Evolutionary conservation across 495 filamentous ascomycete species (phyloP).

Genomic region (Aspergillus coremiiformis): DNA sequence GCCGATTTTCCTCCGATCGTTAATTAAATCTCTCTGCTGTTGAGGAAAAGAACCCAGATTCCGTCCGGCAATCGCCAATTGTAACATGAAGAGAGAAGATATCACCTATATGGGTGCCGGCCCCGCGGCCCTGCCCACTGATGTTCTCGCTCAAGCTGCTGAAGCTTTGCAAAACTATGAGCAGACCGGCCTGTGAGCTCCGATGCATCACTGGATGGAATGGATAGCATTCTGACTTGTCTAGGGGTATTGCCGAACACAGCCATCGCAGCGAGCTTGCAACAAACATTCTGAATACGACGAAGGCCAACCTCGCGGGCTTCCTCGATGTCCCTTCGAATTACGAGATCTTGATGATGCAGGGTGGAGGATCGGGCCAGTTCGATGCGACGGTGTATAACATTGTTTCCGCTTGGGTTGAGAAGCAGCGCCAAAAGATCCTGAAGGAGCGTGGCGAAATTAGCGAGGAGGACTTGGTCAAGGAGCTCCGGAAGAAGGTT

Average conservation of each 20-base stretch:
- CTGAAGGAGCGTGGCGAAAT: slow-evolving; percentile 30
- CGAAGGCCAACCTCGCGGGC: slow-evolving; percentile 55
- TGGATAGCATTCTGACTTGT: slow-evolving; percentile 3
- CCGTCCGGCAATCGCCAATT: background rate
- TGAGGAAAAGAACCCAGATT: background rate
- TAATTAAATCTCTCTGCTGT: background rate
- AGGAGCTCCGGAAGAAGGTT: slow-evolving; percentile 54
- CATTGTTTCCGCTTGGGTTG: slow-evolving; percentile 73
- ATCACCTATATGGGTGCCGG: slow-evolving; percentile 80
- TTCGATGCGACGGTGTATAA: slow-evolving; percentile 80
- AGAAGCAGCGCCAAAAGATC: slow-evolving; percentile 36
- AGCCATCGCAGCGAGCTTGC: slow-evolving; percentile 81
- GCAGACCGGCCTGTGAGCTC: slow-evolving; percentile 65
- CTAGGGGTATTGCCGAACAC: slow-evolving; percentile 59
- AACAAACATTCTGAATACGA: slow-evolving; percentile 56
- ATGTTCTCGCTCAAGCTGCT: slow-evolving; percentile 66
- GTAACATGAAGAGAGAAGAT: slow-evolving; percentile 43
- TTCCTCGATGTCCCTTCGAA: slow-evolving; percentile 69
- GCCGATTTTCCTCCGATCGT: background rate
- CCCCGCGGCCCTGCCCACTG: slow-evolving; percentile 72
- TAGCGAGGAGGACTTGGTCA: slow-evolving; percentile 45
- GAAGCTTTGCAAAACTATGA: slow-evolving; percentile 76
- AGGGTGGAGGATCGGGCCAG: slow-evolving; percentile 73
- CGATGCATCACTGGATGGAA: background rate
- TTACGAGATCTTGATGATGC: slow-evolving; percentile 76